phyloP scores from a whole-genome alignment of 176 grass and related monocot species.

The Avena sativa region DNA sequence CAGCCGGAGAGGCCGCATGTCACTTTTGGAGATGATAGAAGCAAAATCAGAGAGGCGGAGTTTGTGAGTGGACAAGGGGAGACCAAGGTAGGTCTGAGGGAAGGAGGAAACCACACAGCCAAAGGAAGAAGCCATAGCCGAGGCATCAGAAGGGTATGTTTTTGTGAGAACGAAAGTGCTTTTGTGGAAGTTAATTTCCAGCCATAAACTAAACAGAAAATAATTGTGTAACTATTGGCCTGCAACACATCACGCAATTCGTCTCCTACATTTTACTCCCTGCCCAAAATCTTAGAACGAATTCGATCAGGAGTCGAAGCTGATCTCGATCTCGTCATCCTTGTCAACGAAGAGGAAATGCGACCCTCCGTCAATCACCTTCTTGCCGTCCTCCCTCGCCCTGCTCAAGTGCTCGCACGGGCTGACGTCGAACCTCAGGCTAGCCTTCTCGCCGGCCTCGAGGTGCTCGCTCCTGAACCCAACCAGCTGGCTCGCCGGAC shows the following conservation, averaged over 20 bases:
- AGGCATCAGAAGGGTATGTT: no score
- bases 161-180: no score
- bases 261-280: background rate
- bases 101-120: no score
- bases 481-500: background rate
- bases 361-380: background rate
- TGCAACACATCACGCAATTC: background rate
- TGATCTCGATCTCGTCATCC: constrained; percentile 21
- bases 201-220: no score
- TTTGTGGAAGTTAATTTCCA: no score
- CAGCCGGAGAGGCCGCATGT: no score
- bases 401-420: constrained; percentile 22
- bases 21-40: no score
- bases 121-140: no score
- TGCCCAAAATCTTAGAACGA: background rate
- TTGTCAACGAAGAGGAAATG: constrained; percentile 7
- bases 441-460: background rate
- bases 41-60: no score
- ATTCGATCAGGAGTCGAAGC: background rate
- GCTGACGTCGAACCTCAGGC: background rate
- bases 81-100: no score
- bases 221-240: background rate
- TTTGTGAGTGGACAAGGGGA: no score
- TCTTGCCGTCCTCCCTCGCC: constrained; percentile 29
- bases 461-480: background rate